Percentiles rank a stretch among this genome's conserved stretches.
phyloP scores from a whole-genome alignment of 2,329 filamentous ascomycete genomes.

The Intubia oerlemansii region DNA sequence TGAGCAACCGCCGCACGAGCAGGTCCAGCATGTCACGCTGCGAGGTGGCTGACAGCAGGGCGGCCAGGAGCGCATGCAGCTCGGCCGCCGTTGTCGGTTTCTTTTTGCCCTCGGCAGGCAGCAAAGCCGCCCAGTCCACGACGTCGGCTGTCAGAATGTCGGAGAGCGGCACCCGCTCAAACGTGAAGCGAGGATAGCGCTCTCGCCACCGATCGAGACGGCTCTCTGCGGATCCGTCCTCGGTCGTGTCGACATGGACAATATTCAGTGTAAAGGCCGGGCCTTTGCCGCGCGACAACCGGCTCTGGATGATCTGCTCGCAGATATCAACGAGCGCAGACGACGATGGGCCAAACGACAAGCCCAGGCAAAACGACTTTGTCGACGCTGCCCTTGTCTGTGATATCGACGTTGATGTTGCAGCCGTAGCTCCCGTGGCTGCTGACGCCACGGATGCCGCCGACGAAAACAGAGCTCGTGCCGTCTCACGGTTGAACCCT shows the following conservation, averaged over 20 bases:
- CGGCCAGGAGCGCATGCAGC: constrained; percentile 32
- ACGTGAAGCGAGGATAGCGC: constrained; percentile 44
- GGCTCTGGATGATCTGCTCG: constrained; percentile 43
- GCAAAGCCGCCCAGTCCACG: constrained; percentile 32
- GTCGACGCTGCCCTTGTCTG: too few species aligned
- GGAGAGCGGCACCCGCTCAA: constrained; percentile 41
- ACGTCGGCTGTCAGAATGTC: constrained; percentile 29
- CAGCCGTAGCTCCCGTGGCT: too few species aligned
- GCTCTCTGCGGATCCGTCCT: constrained; percentile 10
- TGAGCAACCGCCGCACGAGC: constrained; percentile 49
- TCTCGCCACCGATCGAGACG: constrained; percentile 31
- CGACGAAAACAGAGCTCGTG: constrained; percentile 9
- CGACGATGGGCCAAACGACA: constrained; percentile 72
- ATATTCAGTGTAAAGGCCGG: constrained; percentile 46
- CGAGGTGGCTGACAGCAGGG: constrained; percentile 53
- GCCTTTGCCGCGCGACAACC: constrained; percentile 40
- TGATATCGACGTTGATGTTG: too few species aligned
- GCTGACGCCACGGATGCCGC: too few species aligned
- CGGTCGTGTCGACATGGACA: constrained; percentile 28
- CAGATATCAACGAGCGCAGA: constrained; percentile 57
- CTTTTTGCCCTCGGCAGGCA: constrained; percentile 2
- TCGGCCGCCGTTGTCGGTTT: constrained; percentile 15
- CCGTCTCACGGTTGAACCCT: constrained; percentile 23
- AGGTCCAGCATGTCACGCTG: constrained; percentile 51
- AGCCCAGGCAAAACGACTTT: constrained; percentile 47